Base-by-base conservation (phyloP, 179 eudicot genomes). In the Carnegiea gigantea region DNA sequence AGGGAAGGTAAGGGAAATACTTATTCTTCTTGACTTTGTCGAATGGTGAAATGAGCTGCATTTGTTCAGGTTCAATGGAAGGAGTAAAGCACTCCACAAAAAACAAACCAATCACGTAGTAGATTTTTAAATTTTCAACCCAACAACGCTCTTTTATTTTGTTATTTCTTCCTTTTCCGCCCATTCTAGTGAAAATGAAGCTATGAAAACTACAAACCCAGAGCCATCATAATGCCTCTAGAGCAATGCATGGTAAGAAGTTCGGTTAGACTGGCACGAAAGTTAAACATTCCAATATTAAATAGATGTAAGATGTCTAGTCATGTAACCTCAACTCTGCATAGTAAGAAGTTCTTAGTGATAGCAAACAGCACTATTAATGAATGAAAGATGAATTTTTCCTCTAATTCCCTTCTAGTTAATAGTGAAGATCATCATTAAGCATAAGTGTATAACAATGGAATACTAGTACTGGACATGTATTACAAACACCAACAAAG, bases 71-170 rank as follows among this genome's bases (percentile, higher is more conserved):
- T 85, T 73, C 91, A 87, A 83, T 86, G 86, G 49, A 91, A 57
- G 36, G 90, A 73, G 83, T 91, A 92, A 64, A 93, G 93, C 85
- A 92, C 94, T 92, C 93, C 89, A 91, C 73, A 81, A 62, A 60
- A 64, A 82, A 28, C 73, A 33, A 68, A 30, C 7, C 40, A 68
- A 68, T 24, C 73, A 68, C 3, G 28, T 9, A 11, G 20, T 68
- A 21, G 28, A 14, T 13, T 28, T 11, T 64, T 64, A 11, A 64
- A 64, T 23, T 23, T 64, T 23, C 70, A 64, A n/a, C 65, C 33
- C 70, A 48, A 48, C 2, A 48, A 12, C 1, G 53, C 53, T 48
- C 53, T 48, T 0, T 28, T 28, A 28, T 28, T 0, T 28, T 28
- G 30, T 28, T 28, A 28, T 28, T 28, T 28, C 30, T 28, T 28